Conservation (phyloP, 768 basidiomycete genomes). For the Pisolithus albus region DNA sequence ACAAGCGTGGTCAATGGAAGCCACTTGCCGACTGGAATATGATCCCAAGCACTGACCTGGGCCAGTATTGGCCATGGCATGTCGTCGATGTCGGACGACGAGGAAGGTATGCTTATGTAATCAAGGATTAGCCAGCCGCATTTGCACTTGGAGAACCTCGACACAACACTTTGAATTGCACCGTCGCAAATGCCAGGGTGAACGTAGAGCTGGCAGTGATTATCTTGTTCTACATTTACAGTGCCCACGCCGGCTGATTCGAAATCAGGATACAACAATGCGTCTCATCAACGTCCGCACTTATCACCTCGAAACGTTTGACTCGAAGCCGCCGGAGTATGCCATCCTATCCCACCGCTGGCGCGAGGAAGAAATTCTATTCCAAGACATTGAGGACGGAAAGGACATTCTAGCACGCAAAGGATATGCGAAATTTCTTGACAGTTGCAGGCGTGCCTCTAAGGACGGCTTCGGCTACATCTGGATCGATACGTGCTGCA, state of each 20-base stretch:
- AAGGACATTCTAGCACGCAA: slow-evolving; percentile 8
- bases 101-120: no score
- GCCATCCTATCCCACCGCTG: slow-evolving; percentile 26
- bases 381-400: slow-evolving; percentile 17
- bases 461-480: slow-evolving; percentile 14
- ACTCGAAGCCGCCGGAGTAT: slow-evolving; percentile 5
- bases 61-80: slow-evolving; percentile 11
- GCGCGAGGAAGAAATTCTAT: slow-evolving; percentile 19
- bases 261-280: not conserved
- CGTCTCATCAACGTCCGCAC: not conserved
- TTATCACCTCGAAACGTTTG: not conserved
- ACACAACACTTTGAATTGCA: no score
- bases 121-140: no score
- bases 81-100: no score
- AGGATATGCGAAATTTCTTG: slow-evolving; percentile 19
- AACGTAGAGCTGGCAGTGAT: no score
- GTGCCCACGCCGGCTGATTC: not conserved
- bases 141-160: no score
- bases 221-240: no score
- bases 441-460: slow-evolving; percentile 13
- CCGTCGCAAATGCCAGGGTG: no score
- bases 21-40: slow-evolving; percentile 64
- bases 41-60: slow-evolving; percentile 54
- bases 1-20: not conserved
- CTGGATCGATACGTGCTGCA: slow-evolving; percentile 31